These are phyloP conservation scores for Dalechampia spathulata DNA, from an alignment of 441 rosid genomes.

Conservation along the genomic window DNA sequence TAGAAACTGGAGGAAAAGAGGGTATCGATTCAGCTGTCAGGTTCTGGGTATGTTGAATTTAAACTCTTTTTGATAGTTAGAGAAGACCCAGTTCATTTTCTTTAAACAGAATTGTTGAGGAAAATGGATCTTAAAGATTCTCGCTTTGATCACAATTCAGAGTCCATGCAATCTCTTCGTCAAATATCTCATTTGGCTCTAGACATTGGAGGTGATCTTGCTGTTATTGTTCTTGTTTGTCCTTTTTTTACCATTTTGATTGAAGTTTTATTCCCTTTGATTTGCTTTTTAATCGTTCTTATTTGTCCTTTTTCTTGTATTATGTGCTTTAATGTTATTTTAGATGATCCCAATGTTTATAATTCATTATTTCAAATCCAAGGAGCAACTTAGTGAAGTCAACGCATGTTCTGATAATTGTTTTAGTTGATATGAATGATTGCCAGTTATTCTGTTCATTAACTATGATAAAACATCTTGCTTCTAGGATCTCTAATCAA, in stretches of 20 bases:
- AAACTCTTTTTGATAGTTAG: not conserved
- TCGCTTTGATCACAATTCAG: conserved; percentile 15
- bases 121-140: conserved; percentile 19
- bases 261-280: not conserved
- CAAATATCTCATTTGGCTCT: conserved; percentile 78
- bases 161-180: conserved; percentile 17
- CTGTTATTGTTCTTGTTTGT: not conserved
- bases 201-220: conserved; percentile 75
- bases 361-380: not conserved
- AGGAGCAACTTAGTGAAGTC: not conserved
- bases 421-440: not conserved
- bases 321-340: not conserved
- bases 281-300: not conserved
- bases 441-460: not conserved
- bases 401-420: not conserved
- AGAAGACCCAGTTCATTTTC: conserved; percentile 1
- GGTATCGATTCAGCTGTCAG: not conserved
- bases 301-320: not conserved
- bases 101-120: not conserved
- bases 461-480: not conserved
- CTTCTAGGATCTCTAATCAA: conserved; percentile 70
- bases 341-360: not conserved
- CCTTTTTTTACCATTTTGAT: conserved; percentile 1
- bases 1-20: conserved; percentile 13
- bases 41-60: conserved; percentile 6